Evolutionary conservation across 371 early-diverging fungal genomes (phyloP), one percentile per base, ranked within the genome.

Genomic region (Fennellomyces sp.): DNA sequence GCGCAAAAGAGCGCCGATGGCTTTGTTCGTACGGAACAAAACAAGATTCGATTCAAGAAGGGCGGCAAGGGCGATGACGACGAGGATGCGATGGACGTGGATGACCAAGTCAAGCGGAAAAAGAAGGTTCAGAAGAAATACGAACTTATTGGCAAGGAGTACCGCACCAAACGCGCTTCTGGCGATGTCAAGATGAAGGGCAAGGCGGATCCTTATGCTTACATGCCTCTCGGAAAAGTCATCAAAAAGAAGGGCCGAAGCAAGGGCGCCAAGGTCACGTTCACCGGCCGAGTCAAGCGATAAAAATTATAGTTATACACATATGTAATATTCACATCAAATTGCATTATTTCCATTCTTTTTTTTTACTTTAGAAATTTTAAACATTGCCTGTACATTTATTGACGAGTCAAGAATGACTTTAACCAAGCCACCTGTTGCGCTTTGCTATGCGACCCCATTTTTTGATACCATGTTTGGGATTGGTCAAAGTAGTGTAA

Each of bases 171-270:
- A 82, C 84, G 87, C 71, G 97, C 97, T n/a, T 77, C 85, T 30
- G 97, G 97, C 65, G 98, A 98, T 84, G 88, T 96, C 60, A 95
- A 95, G 81, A 84, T 83, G 61, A 83, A 85, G 64, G 92, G 91
- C 31, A 87, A 87, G 65, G 82, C 93, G 6, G 97, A 97, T 75
- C 98, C 98, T 36, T 96, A 85, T 69, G 94, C 96, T n/a, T 98
- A 97, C 75, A 86, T 98, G 45, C 97, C 98, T 50, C 82, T 98
- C 62, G 81, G 73, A 47, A 81, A 81, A 68, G 75, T 77, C 23
- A 76, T 70, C 55, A 84, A 78, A 66, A 75, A 76, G 66, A 82
- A 79, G 69, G 74, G 74, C 51, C 69, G 69, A 56, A 59, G 57
- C 23, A 67, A 65, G 45, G 72, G 75, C 27, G 61, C 69, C 41